A percentile compares a stretch with the other conserved stretches of the same genome.
Evolutionary conservation across 139 green algal genomes (phyloP).

Genomic region (Penium margaritaceum): DNA sequence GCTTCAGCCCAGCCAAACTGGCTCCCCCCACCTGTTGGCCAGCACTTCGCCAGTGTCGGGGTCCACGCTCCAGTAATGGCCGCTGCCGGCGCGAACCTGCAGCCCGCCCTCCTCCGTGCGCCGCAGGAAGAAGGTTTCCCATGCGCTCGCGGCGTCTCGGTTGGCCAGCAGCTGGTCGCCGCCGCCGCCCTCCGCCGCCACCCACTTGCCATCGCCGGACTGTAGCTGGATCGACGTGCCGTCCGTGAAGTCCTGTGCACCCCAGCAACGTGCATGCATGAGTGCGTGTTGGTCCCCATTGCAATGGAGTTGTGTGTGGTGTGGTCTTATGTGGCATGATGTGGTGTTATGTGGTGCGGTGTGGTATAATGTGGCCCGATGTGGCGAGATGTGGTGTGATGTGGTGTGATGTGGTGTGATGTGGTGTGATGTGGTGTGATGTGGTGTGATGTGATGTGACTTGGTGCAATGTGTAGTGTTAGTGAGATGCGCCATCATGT

Average conservation of each 20-base stretch:
- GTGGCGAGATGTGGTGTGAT: no score
- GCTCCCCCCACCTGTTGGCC: constrained; percentile 10
- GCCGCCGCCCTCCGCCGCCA: constrained; percentile 16
- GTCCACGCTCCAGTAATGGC: constrained; percentile 21
- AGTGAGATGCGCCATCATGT: no score
- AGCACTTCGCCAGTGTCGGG: background rate
- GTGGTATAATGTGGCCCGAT: no score
- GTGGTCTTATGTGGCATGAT: no score
- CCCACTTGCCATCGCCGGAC: constrained; percentile 20
- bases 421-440: no score
- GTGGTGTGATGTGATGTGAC: no score
- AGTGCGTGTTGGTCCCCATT: no score
- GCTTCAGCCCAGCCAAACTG: background rate
- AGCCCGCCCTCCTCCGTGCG: background rate
- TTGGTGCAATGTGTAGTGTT: no score
- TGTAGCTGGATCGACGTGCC: constrained; percentile 19
- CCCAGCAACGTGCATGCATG: no score
- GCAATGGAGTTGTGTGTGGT: no score
- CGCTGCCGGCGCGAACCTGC: constrained; percentile 8
- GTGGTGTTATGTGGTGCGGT: no score
- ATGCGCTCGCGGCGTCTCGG: constrained; percentile 7
- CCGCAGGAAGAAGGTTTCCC: constrained; percentile 33
- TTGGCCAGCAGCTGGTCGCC: constrained; percentile 32
- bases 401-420: no score
- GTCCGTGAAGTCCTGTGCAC: constrained; percentile 1